Base-by-base conservation (phyloP, 768 basidiomycete genomes). In the Trametes meyenii region DNA sequence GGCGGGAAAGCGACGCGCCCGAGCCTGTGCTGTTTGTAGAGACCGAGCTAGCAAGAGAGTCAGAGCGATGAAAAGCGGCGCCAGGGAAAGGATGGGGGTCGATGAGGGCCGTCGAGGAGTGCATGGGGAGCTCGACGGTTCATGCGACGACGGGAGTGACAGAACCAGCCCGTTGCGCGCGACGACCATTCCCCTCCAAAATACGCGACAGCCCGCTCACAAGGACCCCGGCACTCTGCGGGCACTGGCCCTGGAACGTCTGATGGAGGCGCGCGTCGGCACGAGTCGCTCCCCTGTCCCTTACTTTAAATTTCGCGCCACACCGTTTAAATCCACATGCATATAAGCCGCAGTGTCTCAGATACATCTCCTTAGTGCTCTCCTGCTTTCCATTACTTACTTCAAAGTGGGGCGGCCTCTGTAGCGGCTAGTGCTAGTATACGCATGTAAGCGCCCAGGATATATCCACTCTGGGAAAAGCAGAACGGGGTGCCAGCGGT, bases 51-150 rank as follows among this genome's bases (percentile, higher is more conserved):
- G 67, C 69, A 49, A 65, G 36, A 42, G 74, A 75, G 51, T 73
- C 71, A 43, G 72, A 68, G 59, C 74, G 73, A 53, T 65, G 60
- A 65, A 65, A 52, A 53, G 69, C 23, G 36, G 67, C 61, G 36
- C 62, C 55, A 26, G 51, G 46, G 23, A 52, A 29, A 40, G 48
- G 60, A 48, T 50, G 49, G 60, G 58, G 56, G 54, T 66, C 59
- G 59, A 67, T 64, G 54, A 63, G 26, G 54, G 72, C 58, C 64
- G 70, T 67, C 67, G 73, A 67, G 70, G 65, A 63, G 62, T 70
- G 71, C 69, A 72, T 72, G 65, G 63, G 57, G 58, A 55, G 67
- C 63, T 65, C 65, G 69, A 71, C 69, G 71, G 65, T 62, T 69
- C 67, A 68, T 67, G 65, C 62, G 66, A 67, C 61, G 58, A 54